These are phyloP conservation scores for Globisporangium solare DNA, from an alignment of 352 stramenopile genomes.

Conservation along the genomic window DNA sequence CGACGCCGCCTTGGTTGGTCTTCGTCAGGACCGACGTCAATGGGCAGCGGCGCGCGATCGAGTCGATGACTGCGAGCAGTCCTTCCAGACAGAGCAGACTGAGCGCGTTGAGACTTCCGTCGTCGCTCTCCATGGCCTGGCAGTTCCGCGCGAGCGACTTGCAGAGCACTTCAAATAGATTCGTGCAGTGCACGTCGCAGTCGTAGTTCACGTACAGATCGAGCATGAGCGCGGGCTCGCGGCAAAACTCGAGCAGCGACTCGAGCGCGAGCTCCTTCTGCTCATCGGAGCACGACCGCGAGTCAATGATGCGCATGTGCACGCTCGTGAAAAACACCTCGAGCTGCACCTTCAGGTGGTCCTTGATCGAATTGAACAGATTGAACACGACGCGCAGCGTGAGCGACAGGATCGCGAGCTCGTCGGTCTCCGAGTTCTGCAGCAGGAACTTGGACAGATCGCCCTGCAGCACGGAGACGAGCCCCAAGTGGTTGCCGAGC, in stretches of 20 bases:
- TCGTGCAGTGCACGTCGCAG: conserved; percentile 98
- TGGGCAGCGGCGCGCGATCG: conserved; percentile 84
- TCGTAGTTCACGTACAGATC: conserved; percentile 99
- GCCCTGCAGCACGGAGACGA: conserved; percentile 89
- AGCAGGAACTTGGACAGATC: conserved; percentile 97
- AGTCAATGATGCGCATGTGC: conserved; percentile 93
- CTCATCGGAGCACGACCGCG: conserved; percentile 72
- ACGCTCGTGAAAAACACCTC: conserved; percentile 99
- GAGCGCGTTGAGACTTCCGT: conserved; percentile 61
- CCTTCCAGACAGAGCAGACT: conserved; percentile 71
- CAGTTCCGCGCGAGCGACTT: conserved; percentile 89
- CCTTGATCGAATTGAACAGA: conserved; percentile 98
- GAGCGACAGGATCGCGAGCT: conserved; percentile 88
- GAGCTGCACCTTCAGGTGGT: conserved; percentile 98
- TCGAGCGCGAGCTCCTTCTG: conserved; percentile 89
- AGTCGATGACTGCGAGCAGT: conserved; percentile 94
- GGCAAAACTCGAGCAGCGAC: conserved; percentile 96
- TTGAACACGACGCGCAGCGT: conserved; percentile 99
- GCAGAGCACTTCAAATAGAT: conserved; percentile 97
- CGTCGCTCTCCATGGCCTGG: conserved; percentile 59
- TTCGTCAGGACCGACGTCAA: conserved; percentile 28
- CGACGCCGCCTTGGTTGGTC: conserved; percentile 22
- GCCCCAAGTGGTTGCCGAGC: conserved; percentile 62
- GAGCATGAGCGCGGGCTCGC: conserved; percentile 96
- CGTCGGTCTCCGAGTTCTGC: conserved; percentile 93